Percentiles rank a stretch among this genome's conserved stretches.
phyloP scores from a whole-genome alignment of 2,329 filamentous ascomycete genomes.

The Fusarium brachygibbosum region DNA sequence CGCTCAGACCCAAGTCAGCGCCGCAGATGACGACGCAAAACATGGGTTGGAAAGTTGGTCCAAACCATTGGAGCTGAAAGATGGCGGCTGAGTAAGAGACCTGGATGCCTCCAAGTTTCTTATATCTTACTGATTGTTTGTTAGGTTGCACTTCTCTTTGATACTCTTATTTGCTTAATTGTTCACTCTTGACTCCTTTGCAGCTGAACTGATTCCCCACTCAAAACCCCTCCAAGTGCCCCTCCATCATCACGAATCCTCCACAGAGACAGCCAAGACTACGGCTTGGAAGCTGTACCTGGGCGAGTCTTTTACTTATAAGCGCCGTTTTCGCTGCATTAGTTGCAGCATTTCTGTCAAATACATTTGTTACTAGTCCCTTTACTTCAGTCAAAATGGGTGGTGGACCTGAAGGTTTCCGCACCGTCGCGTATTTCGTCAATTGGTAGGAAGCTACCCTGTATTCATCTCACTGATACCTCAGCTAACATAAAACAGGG shows the following conservation, averaged over 20 bases:
- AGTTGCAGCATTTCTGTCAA: conserved; percentile 30
- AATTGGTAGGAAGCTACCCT: conserved; percentile 66
- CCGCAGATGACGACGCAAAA: conserved; percentile 42
- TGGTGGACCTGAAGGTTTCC: conserved; percentile 66
- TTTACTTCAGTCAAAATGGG: conserved; percentile 54
- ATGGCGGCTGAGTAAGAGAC: conserved; percentile 40
- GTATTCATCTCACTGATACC: not conserved
- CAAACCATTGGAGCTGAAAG: conserved; percentile 8
- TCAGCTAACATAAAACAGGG: conserved; percentile 59
- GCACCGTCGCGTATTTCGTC: conserved; percentile 79
- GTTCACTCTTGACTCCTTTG: not conserved
- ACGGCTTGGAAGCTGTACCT: conserved; percentile 23
- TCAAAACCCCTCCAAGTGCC: conserved; percentile 27
- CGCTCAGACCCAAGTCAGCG: conserved; percentile 31
- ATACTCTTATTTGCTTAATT: not conserved
- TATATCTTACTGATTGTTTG: conserved; percentile 29
- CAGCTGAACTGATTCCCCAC: conserved; percentile 37
- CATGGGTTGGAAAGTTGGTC: conserved; percentile 11
- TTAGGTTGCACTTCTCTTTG: not conserved
- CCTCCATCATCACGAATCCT: conserved; percentile 43
- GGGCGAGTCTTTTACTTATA: conserved; percentile 30
- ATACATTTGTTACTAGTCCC: not conserved
- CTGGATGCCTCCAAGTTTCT: conserved; percentile 33
- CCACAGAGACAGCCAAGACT: conserved; percentile 21
- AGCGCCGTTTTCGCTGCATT: conserved; percentile 10